Evolutionary conservation across 139 green algal species (phyloP).

Genomic region (Picochlorum sp.): DNA sequence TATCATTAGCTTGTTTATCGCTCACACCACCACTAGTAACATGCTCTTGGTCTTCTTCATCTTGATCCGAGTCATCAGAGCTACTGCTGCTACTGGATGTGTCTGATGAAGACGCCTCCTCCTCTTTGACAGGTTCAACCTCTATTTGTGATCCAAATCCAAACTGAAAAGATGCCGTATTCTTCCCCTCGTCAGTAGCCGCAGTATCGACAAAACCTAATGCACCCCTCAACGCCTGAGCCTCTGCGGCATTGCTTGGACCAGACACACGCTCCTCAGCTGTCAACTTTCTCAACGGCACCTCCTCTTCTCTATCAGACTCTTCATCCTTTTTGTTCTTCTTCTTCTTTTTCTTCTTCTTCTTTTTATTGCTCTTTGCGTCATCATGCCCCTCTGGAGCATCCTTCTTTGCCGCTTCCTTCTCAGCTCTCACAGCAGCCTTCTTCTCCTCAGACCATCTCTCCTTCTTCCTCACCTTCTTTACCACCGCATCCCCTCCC

Average conservation of each 20-base stretch:
- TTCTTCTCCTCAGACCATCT: conserved; percentile 32
- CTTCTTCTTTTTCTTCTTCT: conserved; percentile 28
- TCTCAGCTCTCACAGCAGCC: conserved; percentile 14
- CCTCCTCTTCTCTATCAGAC: background rate
- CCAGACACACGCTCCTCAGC: conserved; percentile 38
- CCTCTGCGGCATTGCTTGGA: conserved; percentile 62
- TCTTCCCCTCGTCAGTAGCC: background rate
- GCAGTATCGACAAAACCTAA: conserved; percentile 24
- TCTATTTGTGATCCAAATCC: background rate
- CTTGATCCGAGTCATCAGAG: conserved; percentile 3
- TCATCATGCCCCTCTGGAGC: background rate
- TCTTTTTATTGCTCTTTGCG: background rate
- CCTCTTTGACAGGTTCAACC: background rate
- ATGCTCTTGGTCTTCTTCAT: background rate
- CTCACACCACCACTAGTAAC: background rate
- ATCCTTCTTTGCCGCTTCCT: conserved; percentile 4
- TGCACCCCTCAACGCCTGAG: conserved; percentile 38
- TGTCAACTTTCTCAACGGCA: conserved; percentile 7
- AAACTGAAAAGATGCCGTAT: conserved; percentile 8
- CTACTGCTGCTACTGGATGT: conserved; percentile 5
- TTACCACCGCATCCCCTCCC: background rate
- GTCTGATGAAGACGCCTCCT: background rate
- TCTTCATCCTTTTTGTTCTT: conserved; percentile 17
- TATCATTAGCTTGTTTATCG: background rate
- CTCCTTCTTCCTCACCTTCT: conserved; percentile 23